Percentiles rank a stretch among this genome's conserved stretches.
phyloP scores from a whole-genome alignment of 768 basidiomycete species.

The Jaapia argillacea region DNA sequence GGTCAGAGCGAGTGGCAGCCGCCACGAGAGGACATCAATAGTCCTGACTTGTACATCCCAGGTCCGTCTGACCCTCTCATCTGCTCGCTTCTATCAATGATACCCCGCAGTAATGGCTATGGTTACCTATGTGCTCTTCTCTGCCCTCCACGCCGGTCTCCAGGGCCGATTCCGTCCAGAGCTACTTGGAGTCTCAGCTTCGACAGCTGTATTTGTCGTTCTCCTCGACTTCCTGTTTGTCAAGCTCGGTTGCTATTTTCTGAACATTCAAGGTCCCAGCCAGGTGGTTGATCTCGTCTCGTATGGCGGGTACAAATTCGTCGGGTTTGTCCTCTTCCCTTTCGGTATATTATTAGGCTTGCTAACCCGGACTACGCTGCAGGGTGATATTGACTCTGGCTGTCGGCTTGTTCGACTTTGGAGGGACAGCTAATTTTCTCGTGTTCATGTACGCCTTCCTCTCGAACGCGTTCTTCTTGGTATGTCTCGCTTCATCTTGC shows the following conservation, averaged over 20 bases:
- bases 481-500: conserved; percentile 30
- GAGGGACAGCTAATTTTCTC: conserved; percentile 51
- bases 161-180: conserved; percentile 79
- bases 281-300: conserved; percentile 80
- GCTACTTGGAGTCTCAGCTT: conserved; percentile 79
- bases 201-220: conserved; percentile 76
- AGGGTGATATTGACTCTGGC: conserved; percentile 83
- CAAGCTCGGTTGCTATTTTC: conserved; percentile 85
- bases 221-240: conserved; percentile 85
- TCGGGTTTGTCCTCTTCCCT: conserved; percentile 50
- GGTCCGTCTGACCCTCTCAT: conserved; percentile 29
- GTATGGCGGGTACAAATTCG: conserved; percentile 96
- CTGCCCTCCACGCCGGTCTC: conserved; percentile 77
- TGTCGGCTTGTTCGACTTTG: conserved; percentile 53
- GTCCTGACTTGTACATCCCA: conserved; percentile 95
- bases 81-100: conserved; percentile 6
- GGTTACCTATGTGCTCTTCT: conserved; percentile 89
- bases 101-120: conserved; percentile 74
- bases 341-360: no score
- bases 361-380: not conserved
- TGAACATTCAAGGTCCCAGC: conserved; percentile 68
- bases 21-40: conserved; percentile 91
- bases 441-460: conserved; percentile 81
- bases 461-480: conserved; percentile 91
- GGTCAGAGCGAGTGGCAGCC: conserved; percentile 70